Base-by-base conservation (phyloP, 192 early-diverging fungal species). In the Podochytrium sp. region DNA sequence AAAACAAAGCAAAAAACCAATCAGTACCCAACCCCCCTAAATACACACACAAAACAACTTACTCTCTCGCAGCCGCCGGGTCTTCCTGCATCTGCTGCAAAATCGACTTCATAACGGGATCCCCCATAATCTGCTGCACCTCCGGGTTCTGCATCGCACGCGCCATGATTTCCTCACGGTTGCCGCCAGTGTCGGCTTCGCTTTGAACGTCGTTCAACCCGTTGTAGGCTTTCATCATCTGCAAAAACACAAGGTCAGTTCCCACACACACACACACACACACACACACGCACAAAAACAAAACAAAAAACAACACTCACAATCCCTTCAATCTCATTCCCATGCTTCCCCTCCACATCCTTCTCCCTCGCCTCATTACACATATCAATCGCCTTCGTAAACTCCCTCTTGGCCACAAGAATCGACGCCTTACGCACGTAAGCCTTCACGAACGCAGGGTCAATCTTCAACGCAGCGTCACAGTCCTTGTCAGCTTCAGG, bases 51-150 rank as follows among this genome's bases (percentile, higher is more conserved):
- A n/a, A n/a, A 55, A 34, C 18, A 10, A 84, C 81, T 61, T 73
- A 89, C 83, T 97, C 96, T 65, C 90, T 90, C 33, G 91, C 91
- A 40, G 97, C 96, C 61, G 87, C 85, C 10, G 97, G 97, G 79
- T 99, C 94, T 68, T 91, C 86, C 81, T 98, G 95, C 94, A 97
- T 97, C 81, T 97, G 96, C 80, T 95, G 90, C 72, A 99, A 87
- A 68, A 99, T 98, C 79, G 89, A 88, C 76, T 94, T 92, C 97
- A 99, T 99, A 69, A 94, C 89, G 16, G 97, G 97, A 81, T 99
- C 96, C 25, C 75, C 85, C 78, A 99, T 83, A 69, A 98, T 89
- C 65, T 84, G 83, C 73, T 92, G 83, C 25, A 98, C 90, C 81
- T 97, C 96, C 61, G 97, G 97, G 79, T 99, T 91, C 51, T 92